Conservation (phyloP, 2,329 filamentous ascomycete species). For the Colletotrichum musae region DNA sequence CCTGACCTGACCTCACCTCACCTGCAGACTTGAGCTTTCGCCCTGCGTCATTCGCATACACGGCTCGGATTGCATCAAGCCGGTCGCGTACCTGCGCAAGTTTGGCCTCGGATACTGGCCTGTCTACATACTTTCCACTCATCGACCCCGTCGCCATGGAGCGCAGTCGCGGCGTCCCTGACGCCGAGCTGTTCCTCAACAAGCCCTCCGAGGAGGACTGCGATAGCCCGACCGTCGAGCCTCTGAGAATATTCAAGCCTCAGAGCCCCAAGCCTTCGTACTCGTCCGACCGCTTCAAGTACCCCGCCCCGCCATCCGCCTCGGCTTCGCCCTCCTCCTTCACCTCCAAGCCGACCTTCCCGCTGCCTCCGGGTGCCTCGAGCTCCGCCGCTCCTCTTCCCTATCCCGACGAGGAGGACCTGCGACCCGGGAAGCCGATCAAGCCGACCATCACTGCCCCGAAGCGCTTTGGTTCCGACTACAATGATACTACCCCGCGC, state of each 20-base stretch:
- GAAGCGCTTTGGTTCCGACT: constrained; percentile 61
- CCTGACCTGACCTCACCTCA: constrained; percentile 9
- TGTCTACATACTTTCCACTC: constrained; percentile 34
- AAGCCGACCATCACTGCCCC: constrained; percentile 55
- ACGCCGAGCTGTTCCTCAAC: constrained; percentile 87
- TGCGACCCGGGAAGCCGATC: constrained; percentile 58
- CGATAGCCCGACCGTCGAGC: constrained; percentile 85
- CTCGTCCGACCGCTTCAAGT: constrained; percentile 62
- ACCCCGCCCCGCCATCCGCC: constrained; percentile 62
- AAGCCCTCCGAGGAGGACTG: constrained; percentile 65
- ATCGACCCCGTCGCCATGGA: constrained; percentile 57
- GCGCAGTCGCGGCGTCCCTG: constrained; percentile 75
- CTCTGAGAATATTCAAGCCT: constrained; percentile 87
- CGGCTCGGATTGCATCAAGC: constrained; percentile 22
- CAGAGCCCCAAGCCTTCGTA: constrained; percentile 72
- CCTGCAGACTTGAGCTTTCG: constrained; percentile 37
- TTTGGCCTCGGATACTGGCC: constrained; percentile 36
- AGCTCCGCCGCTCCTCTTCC: constrained; percentile 78
- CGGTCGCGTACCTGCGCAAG: constrained; percentile 44
- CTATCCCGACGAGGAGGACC: constrained; percentile 80
- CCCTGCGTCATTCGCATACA: constrained; percentile 34
- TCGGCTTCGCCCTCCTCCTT: constrained; percentile 57
- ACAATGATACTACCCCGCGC: constrained; percentile 67
- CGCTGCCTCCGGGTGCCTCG: constrained; percentile 77
- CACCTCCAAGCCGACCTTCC: constrained; percentile 70